Base-by-base conservation (phyloP, 1,284 basidiomycete genomes). In the Apiotrichum gamsii region DNA sequence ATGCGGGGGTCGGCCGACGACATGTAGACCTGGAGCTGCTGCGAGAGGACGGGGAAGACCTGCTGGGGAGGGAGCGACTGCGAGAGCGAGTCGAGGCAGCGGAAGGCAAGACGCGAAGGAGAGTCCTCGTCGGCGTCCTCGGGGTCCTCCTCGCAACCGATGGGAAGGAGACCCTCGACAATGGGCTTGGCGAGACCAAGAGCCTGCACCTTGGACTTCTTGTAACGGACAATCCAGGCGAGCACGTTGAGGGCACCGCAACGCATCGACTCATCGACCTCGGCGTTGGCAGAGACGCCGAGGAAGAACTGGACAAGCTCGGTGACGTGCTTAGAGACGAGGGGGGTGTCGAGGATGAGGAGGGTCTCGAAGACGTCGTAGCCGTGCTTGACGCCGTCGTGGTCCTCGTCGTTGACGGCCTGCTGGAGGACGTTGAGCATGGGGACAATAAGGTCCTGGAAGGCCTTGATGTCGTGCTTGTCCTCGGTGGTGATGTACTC, bases 291-390 rank as follows among this genome's bases (percentile, higher is more conserved):
- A 53, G 90, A 90, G 49, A 84, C 87, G 49, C 78, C 78, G 40
- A 98, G 80, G 63, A 96, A 84, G 79, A 96, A 96, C 51, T 88
- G 79, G 41, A 89, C 86, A 38, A 98, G 80, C 60, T 91, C 83
- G 42, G 87, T 81, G 24, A 96, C 85, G 70, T 91, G 85, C 63
- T 88, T 86, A 52, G 87, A 83, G 42, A 99, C 80, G 37, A 98
- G 78, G 28, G 94, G 93, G 14, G 89, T 83, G 77, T 99, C 95
- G 47, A 95, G 80, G 64, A 95, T 94, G 43, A 96, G 80, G 46
- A 98, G 82, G 1, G 90, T 94, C 77, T 98, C 95, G 56, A 98
- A 81, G 20, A 96, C 89, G 65, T 98, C 95, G 63, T 96, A 95
- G 28, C 93, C 78, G 64, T 94, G 84, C 55, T 91, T 84, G 47